Evolutionary conservation across 2,329 filamentous ascomycete species (phyloP).

Genomic region (Exophiala lecanii-corni): DNA sequence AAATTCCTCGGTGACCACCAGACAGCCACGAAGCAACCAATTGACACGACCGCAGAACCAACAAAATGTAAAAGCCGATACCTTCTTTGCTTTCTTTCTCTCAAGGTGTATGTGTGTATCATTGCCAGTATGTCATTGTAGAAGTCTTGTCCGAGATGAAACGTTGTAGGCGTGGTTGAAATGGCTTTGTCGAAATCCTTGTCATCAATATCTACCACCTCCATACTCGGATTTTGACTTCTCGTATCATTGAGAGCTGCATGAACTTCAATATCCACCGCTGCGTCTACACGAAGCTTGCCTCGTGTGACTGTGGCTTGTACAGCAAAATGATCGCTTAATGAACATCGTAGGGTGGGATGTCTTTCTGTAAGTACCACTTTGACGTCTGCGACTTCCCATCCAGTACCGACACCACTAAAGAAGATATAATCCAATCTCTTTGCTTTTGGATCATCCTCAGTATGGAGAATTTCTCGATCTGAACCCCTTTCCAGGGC

Average conservation of each 20-base stretch:
- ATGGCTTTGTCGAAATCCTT: slow-evolving; percentile 19
- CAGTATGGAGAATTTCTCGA: slow-evolving; percentile 60
- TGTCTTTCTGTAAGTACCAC: slow-evolving; percentile 81
- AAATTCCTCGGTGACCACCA: slow-evolving; percentile 80
- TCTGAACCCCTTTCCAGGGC: slow-evolving; percentile 61
- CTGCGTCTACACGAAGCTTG: background rate
- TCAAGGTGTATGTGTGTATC: slow-evolving; percentile 61
- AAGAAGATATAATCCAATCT: slow-evolving; percentile 94
- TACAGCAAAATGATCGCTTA: slow-evolving; percentile 93
- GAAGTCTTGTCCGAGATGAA: slow-evolving; percentile 44
- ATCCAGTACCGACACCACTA: slow-evolving; percentile 36
- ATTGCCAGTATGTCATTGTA: slow-evolving; percentile 72
- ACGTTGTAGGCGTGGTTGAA: slow-evolving; percentile 22
- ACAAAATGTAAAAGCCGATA: slow-evolving; percentile 72
- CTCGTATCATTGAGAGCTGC: slow-evolving; percentile 10
- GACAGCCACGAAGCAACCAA: slow-evolving; percentile 72
- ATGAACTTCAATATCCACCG: slow-evolving; percentile 11
- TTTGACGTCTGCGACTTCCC: slow-evolving; percentile 65
- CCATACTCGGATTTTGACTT: slow-evolving; percentile 7
- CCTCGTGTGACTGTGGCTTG: slow-evolving; percentile 61
- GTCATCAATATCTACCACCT: slow-evolving; percentile 18
- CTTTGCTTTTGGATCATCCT: slow-evolving; percentile 70
- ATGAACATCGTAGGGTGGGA: slow-evolving; percentile 72
- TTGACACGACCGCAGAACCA: slow-evolving; percentile 59
- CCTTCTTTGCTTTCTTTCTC: slow-evolving; percentile 67